These are phyloP conservation scores for Cyclotella kingstonii DNA, from an alignment of 108 stramenopile genomes.

Conservation along the genomic window DNA sequence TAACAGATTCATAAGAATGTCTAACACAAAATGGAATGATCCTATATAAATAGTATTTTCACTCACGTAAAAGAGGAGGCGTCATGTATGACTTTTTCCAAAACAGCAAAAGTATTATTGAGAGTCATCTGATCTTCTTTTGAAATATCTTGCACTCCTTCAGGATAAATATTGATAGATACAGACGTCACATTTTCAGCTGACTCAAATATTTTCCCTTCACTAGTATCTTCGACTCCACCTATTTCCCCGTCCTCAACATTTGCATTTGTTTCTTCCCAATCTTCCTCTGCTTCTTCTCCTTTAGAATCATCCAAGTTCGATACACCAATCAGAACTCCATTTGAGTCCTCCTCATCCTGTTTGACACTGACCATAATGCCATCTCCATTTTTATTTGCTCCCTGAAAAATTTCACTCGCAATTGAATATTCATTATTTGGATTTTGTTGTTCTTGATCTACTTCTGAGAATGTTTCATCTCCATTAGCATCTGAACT, in stretches of 20 bases:
- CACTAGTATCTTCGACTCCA: not conserved
- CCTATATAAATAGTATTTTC: not conserved
- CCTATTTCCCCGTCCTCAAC: not conserved
- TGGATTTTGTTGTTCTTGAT: not conserved
- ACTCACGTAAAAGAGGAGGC: conserved; percentile 64
- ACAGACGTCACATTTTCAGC: not conserved
- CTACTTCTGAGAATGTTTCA: not conserved
- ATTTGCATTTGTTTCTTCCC: not conserved
- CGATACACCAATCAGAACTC: too few relatives aligned
- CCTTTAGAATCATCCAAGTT: not conserved
- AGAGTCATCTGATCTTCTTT: not conserved
- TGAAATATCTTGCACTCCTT: not conserved
- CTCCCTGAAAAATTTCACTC: conserved; percentile 1
- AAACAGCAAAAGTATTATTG: conserved; percentile 33
- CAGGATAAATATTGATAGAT: not conserved
- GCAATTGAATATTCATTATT: conserved; percentile 1
- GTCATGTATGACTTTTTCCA: conserved; percentile 67
- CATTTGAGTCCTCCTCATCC: too few relatives aligned
- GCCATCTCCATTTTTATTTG: conserved; percentile 4
- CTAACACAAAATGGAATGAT: too few relatives aligned
- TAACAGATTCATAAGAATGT: too few relatives aligned
- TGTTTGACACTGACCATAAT: conserved; percentile 1
- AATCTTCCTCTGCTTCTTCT: not conserved
- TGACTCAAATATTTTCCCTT: not conserved
- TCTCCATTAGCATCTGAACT: not conserved